These are phyloP conservation scores for Tuber aestivum DNA, from an alignment of 495 filamentous ascomycete species.

Conservation along the genomic window DNA sequence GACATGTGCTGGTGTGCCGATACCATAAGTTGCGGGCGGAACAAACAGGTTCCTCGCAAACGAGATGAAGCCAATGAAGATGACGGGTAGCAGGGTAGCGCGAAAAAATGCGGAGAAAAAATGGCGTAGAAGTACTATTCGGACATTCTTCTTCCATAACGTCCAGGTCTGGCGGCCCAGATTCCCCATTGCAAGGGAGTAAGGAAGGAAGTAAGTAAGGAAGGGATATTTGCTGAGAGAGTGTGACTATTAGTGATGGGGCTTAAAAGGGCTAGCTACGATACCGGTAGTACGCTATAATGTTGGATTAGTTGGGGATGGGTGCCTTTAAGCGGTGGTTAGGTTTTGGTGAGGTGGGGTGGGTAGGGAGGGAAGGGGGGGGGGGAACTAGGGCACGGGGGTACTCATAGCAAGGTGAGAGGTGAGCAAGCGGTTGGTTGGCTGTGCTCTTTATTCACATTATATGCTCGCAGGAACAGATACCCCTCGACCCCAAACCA, in stretches of 20 bases:
- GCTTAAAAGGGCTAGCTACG: background rate
- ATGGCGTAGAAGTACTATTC: constrained; percentile 62
- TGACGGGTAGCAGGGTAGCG: constrained; percentile 64
- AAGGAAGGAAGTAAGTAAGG: background rate
- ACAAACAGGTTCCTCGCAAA: constrained; percentile 66
- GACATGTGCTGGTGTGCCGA: constrained; percentile 54
- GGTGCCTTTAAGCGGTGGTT: background rate
- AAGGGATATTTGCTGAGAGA: background rate
- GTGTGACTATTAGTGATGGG: background rate
- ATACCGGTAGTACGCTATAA: background rate
- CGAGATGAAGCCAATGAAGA: constrained; percentile 61
- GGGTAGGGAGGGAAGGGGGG: background rate
- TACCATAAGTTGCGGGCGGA: constrained; percentile 61
- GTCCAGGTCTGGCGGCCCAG: constrained; percentile 65
- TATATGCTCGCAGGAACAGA: background rate
- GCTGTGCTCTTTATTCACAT: background rate
- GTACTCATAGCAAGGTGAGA: background rate
- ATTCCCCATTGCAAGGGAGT: constrained; percentile 45
- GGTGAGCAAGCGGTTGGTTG: background rate
- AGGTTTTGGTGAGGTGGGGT: background rate
- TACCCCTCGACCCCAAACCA: background rate
- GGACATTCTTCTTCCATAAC: constrained; percentile 66
- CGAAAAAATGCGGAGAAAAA: constrained; percentile 57
- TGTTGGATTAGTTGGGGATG: background rate
- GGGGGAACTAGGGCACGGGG: background rate